These are phyloP conservation scores for Aspergillus felis DNA, from an alignment of 2,329 filamentous ascomycete species.

Conservation along the genomic window DNA sequence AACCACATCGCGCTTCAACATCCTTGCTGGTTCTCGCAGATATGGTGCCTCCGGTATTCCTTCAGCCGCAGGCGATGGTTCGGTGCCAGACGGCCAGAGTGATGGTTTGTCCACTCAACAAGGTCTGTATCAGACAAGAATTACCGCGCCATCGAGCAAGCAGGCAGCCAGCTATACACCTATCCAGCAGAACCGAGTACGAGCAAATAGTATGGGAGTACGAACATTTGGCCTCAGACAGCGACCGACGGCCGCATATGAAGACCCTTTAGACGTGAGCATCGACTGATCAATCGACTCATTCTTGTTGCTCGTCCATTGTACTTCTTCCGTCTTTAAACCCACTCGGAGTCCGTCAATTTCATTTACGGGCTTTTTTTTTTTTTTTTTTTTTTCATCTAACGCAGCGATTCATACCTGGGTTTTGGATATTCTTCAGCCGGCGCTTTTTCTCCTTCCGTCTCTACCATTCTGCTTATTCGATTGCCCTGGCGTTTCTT, in stretches of 20 bases:
- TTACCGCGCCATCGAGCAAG: conserved; percentile 32
- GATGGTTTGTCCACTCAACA: conserved; percentile 15
- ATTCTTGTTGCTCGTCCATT: not conserved
- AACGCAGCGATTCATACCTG: conserved; percentile 22
- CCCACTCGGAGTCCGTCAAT: conserved; percentile 6
- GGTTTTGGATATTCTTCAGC: conserved; percentile 17
- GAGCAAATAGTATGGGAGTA: conserved; percentile 36
- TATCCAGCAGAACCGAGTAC: conserved; percentile 33
- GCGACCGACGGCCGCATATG: conserved; percentile 22
- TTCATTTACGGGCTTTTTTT: conserved; percentile 12
- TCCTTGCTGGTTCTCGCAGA: conserved; percentile 40
- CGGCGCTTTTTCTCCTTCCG: conserved; percentile 15
- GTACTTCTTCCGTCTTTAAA: not conserved
- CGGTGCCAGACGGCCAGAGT: conserved; percentile 17
- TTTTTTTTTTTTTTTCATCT: conserved; percentile 16
- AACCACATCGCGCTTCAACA: conserved; percentile 34
- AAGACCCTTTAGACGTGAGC: conserved; percentile 27
- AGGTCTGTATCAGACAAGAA: conserved; percentile 28
- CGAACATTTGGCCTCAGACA: conserved; percentile 33
- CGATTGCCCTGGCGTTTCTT: not conserved
- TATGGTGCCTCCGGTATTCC: conserved; percentile 29
- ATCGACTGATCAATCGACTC: conserved; percentile 23
- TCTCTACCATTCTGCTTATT: not conserved
- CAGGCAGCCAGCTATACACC: conserved; percentile 36
- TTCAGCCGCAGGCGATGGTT: conserved; percentile 15